Evolutionary conservation across 164 flowering plant species (phyloP).

Genomic region (Vitis labrusca): DNA sequence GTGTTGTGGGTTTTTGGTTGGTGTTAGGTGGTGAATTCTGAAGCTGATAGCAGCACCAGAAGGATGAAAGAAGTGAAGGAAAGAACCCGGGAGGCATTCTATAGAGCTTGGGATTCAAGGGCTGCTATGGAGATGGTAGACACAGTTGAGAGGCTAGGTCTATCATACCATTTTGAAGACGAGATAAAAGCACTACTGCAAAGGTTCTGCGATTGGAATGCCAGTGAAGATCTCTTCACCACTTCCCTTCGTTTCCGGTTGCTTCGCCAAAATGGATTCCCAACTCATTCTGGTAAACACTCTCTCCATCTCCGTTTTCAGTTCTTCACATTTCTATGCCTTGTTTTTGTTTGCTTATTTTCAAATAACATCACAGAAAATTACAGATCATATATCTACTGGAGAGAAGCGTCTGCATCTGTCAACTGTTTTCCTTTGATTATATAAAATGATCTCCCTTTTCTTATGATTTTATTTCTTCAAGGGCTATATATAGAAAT

Average conservation of each 20-base stretch:
- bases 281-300: neutral
- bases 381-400: too few species aligned
- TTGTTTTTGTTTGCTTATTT: neutral
- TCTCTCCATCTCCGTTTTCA: too few species aligned
- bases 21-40: neutral
- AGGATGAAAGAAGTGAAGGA: neutral
- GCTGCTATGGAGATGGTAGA: slow-evolving; percentile 10
- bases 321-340: neutral
- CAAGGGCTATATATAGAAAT: neutral
- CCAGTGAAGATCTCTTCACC: slow-evolving; percentile 4
- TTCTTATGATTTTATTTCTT: too few species aligned
- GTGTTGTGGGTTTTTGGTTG: neutral
- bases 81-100: neutral
- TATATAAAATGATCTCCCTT: too few species aligned
- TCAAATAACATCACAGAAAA: neutral
- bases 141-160: slow-evolving; percentile 13
- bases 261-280: slow-evolving; percentile 9
- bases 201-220: neutral
- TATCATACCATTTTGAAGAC: slow-evolving; percentile 14
- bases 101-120: neutral
- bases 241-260: slow-evolving; percentile 9
- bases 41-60: neutral
- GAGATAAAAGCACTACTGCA: neutral
- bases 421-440: too few species aligned
- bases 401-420: too few species aligned